A percentile compares a stretch with the other conserved stretches of the same genome.
These are phyloP conservation scores for Torulaspora quercuum DNA, from an alignment of 805 yeast species.

Conservation along the genomic window DNA sequence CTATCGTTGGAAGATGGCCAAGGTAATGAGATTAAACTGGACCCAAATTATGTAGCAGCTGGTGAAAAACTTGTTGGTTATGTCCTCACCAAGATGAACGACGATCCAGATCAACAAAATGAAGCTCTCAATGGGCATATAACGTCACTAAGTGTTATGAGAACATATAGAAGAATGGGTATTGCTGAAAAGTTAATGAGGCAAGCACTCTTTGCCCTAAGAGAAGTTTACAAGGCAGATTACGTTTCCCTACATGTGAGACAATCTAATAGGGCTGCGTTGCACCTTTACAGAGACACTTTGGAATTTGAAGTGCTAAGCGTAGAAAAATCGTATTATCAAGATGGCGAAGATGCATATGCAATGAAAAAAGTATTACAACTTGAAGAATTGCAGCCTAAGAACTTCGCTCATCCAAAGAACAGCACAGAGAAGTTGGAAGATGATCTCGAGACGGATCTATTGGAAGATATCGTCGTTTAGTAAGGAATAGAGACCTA, in stretches of 20 bases:
- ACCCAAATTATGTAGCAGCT: slow-evolving; percentile 57
- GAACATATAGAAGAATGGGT: slow-evolving; percentile 94
- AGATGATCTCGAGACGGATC: slow-evolving; percentile 55
- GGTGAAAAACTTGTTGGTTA: slow-evolving; percentile 92
- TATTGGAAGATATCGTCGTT: slow-evolving; percentile 38
- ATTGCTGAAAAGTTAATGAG: slow-evolving; percentile 88
- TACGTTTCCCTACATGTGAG: slow-evolving; percentile 91
- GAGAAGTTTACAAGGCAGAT: slow-evolving; percentile 76
- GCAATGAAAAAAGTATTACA: slow-evolving; percentile 77
- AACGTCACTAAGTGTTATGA: slow-evolving; percentile 90
- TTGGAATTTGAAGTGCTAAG: slow-evolving; percentile 75
- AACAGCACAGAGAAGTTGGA: slow-evolving; percentile 35
- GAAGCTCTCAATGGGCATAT: slow-evolving; percentile 88
- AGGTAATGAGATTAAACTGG: slow-evolving; percentile 44
- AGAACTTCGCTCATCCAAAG: slow-evolving; percentile 44
- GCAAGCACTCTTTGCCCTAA: slow-evolving; percentile 72
- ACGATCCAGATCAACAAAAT: slow-evolving; percentile 74
- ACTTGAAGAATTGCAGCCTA: slow-evolving; percentile 60
- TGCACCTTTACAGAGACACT: slow-evolving; percentile 85
- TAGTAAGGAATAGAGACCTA: slow-evolving; percentile 4
- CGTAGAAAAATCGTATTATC: slow-evolving; percentile 86
- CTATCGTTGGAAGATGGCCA: slow-evolving; percentile 24
- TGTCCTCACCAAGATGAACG: slow-evolving; percentile 95
- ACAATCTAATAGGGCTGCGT: slow-evolving; percentile 88
- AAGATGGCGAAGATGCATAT: slow-evolving; percentile 97